Conservation (phyloP, 331 rosid genomes). For the Rosa hybrid region DNA sequence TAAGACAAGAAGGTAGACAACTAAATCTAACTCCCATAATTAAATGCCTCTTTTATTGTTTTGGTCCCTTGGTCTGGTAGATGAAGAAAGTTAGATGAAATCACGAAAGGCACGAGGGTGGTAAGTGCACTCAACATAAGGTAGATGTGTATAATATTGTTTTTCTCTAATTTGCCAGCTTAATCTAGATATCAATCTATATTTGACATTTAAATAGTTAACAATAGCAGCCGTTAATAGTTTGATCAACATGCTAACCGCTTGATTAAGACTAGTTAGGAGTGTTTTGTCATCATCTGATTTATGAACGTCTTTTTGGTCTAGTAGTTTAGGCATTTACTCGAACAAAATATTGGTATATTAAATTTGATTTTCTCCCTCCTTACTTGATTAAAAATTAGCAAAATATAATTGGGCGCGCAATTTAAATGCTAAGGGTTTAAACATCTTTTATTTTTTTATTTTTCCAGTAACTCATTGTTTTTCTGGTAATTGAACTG, state of each 20-base stretch:
- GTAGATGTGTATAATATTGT: neutral
- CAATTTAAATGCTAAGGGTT: too few species aligned
- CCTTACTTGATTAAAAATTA: too few species aligned
- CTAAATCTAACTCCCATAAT: neutral
- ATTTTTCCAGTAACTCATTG: too few species aligned
- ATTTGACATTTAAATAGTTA: neutral
- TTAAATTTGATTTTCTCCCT: too few species aligned
- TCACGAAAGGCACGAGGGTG: slow-evolving; percentile 16
- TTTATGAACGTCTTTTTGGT: neutral
- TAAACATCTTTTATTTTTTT: too few species aligned
- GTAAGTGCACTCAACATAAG: slow-evolving; percentile 1
- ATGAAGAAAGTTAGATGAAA: slow-evolving; percentile 9
- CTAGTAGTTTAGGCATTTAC: too few species aligned
- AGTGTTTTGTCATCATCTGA: neutral
- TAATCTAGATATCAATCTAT: neutral
- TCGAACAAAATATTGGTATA: too few species aligned
- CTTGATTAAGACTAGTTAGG: neutral
- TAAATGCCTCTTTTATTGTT: neutral
- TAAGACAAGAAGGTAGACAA: neutral
- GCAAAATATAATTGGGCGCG: too few species aligned
- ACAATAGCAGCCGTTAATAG: neutral
- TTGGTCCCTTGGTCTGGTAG: neutral
- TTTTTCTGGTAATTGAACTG: neutral
- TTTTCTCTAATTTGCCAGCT: neutral
- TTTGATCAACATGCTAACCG: neutral